phyloP scores from a whole-genome alignment of 2,329 filamentous ascomycete species.

The Aspergillus texensis region DNA sequence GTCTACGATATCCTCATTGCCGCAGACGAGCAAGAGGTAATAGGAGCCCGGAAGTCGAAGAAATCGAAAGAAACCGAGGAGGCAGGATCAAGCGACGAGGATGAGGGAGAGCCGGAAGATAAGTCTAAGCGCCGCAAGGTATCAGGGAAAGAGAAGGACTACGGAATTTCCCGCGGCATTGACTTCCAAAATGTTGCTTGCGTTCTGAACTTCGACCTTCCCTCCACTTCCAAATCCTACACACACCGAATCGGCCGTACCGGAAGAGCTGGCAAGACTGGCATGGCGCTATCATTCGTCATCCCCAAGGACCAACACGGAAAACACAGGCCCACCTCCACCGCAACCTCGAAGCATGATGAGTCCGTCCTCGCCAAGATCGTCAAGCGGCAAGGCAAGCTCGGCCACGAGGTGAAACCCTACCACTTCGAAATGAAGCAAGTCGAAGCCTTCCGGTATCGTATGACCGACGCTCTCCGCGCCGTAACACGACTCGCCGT shows the following conservation, averaged over 20 bases:
- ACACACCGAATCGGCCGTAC: constrained; percentile 96
- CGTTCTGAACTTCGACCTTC: constrained; percentile 96
- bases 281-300: constrained; percentile 95
- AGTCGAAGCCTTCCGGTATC: constrained; percentile 90
- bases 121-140: constrained; percentile 64
- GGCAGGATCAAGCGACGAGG: constrained; percentile 43
- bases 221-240: constrained; percentile 84
- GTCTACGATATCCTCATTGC: constrained; percentile 98
- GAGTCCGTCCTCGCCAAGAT: constrained; percentile 84
- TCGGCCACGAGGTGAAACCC: constrained; percentile 78
- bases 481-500: constrained; percentile 88
- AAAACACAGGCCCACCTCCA: constrained; percentile 85
- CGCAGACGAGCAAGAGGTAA: constrained; percentile 84
- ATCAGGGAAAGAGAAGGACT: constrained; percentile 76
- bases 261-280: constrained; percentile 84
- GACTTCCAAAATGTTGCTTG: constrained; percentile 95
- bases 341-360: constrained; percentile 76
- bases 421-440: constrained; percentile 95
- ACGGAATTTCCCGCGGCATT: constrained; percentile 92
- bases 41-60: constrained; percentile 57
- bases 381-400: constrained; percentile 73
- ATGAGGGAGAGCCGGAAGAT: constrained; percentile 35
- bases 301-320: constrained; percentile 79
- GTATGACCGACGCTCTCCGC: constrained; percentile 87
- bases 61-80: constrained; percentile 32